Conservation (phyloP, 345 rosid genomes). For the Triadica sebifera region DNA sequence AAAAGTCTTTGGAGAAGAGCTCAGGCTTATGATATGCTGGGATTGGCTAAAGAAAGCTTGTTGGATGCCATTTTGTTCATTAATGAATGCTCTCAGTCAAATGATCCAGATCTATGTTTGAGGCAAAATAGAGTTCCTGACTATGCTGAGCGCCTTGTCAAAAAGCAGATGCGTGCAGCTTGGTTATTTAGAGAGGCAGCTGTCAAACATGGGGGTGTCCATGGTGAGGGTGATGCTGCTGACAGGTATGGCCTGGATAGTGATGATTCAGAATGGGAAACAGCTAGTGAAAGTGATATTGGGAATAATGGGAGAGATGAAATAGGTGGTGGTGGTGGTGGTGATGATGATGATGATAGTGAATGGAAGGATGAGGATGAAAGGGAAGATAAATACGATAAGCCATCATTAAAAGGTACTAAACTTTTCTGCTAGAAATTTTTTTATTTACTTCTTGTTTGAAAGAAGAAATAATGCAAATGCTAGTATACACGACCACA, state of each 20-base stretch:
- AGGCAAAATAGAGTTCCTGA: constrained; percentile 98
- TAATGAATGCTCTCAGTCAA: constrained; percentile 94
- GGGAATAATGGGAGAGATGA: constrained; percentile 81
- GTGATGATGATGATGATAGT: constrained; percentile 59
- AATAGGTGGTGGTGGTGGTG: constrained; percentile 53
- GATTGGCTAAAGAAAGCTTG: constrained; percentile 90
- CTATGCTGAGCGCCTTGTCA: constrained; percentile 92
- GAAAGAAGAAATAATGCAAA: background rate
- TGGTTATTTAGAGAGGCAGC: constrained; percentile 98
- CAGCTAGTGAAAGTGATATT: constrained; percentile 92
- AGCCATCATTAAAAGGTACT: constrained; percentile 30
- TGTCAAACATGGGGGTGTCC: constrained; percentile 83
- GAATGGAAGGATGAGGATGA: constrained; percentile 64
- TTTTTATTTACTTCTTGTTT: background rate
- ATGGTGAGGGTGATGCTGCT: constrained; percentile 61
- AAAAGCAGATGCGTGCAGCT: constrained; percentile 98
- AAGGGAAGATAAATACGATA: constrained; percentile 33
- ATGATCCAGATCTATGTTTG: constrained; percentile 85
- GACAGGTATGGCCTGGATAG: constrained; percentile 69
- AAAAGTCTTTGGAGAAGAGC: constrained; percentile 99
- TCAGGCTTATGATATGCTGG: constrained; percentile 95
- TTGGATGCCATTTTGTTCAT: constrained; percentile 96
- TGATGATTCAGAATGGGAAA: constrained; percentile 97
- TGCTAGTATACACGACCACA: background rate
- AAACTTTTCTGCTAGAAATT: background rate